Percentiles rank a stretch among this genome's conserved stretches.
Conservation (phyloP, 2,329 filamentous ascomycete genomes). For the Cladosporium halotolerans region DNA sequence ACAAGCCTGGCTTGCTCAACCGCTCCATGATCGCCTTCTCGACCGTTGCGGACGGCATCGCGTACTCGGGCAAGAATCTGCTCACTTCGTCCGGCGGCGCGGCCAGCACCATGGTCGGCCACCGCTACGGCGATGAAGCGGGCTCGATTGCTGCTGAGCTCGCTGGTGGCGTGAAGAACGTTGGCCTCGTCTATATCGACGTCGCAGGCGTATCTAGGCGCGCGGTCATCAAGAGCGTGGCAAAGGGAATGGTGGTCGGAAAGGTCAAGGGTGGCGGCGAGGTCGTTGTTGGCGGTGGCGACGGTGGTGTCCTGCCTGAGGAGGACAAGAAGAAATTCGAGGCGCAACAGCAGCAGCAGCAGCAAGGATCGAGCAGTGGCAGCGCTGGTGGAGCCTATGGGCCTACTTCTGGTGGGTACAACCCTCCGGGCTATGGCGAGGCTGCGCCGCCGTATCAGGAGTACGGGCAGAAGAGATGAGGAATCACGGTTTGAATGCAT, state of each 20-base stretch:
- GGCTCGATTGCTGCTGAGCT: conserved; percentile 69
- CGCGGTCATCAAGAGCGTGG: conserved; percentile 88
- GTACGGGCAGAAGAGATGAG: conserved; percentile 15
- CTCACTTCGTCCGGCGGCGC: conserved; percentile 68
- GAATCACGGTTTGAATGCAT: background rate
- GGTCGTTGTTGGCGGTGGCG: conserved; percentile 65
- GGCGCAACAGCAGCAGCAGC: conserved; percentile 19
- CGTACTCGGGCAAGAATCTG: conserved; percentile 74
- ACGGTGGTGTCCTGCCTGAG: conserved; percentile 42
- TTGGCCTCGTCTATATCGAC: conserved; percentile 94
- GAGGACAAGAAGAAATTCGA: conserved; percentile 30
- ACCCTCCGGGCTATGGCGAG: conserved; percentile 23
- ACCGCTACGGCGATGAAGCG: conserved; percentile 82
- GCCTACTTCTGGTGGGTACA: conserved; percentile 20
- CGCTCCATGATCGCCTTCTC: conserved; percentile 95
- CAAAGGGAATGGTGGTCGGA: conserved; percentile 91
- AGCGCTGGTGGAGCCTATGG: conserved; percentile 13
- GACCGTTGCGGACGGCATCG: conserved; percentile 88
- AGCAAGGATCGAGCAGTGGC: conserved; percentile 20
- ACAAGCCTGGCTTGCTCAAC: conserved; percentile 89
- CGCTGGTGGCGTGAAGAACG: conserved; percentile 87
- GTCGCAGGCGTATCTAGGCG: conserved; percentile 84
- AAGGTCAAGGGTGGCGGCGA: conserved; percentile 68
- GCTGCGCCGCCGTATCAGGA: conserved; percentile 26
- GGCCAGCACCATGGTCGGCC: conserved; percentile 80